Base-by-base conservation (phyloP, 495 filamentous ascomycete species). In the Penicillium chermesinum region DNA sequence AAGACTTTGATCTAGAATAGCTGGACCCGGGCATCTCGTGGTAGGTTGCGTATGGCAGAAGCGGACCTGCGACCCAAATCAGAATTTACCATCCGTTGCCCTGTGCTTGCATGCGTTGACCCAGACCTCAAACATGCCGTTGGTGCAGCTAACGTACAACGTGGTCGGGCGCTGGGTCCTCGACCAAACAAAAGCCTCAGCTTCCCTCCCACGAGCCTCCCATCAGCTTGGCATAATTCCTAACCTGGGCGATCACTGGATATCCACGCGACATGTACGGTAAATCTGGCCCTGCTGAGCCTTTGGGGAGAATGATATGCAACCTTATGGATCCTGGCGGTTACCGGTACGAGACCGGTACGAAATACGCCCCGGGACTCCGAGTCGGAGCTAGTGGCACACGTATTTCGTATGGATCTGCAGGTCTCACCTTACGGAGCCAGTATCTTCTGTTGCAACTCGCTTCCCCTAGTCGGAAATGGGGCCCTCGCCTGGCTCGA, bases 261-360 rank as follows among this genome's bases (percentile, higher is more conserved):
- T 20, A 14, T 14, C 42, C 42, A 36, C 30, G 42, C 15, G 17
- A 21, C 25, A 30, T 12, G 8, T 30, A 19, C 7, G 7, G 9
- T 33, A n/a, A 10, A 36, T 13, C 42, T 44, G 6, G 21, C 34
- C 35, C 3, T 21, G 25, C 3, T 19, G 14, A 7, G 30, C 7
- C 4, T 36, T 18, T 25, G 1, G 20, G 25, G 40, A 22, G 40
- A 15, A 30, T 13, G 25, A 30, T 42, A 43, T 43, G 41, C 41
- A 43, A 34, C 42, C 30, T 44, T 44, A 44, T 44, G 42, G 27
- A 44, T 44, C 42, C 42, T 44, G 30, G 16, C 9, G 27, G 15
- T 7, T 30, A 7, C 12, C n/a, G n/a, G n/a, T n/a, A n/a, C n/a
- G n/a, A n/a, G n/a, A n/a, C n/a, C n/a, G n/a, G n/a, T n/a, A n/a